Evolutionary conservation across 1,139 yeast genomes (phyloP), one percentile per base, ranked within the genome.

Genomic region (Geotrichum klebahnii): DNA sequence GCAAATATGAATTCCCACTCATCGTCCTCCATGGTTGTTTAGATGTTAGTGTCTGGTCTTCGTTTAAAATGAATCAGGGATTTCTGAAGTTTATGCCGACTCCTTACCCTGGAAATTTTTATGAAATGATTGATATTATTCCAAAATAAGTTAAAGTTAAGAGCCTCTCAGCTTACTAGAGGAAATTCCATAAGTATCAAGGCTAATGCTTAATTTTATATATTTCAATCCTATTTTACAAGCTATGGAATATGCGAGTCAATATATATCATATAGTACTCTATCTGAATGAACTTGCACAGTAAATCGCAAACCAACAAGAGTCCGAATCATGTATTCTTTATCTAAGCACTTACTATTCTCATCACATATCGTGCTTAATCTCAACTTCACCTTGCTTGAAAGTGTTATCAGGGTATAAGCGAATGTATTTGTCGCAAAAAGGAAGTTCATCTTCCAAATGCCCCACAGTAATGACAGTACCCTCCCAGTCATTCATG

Each of bases 391-490:
- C 41, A 14, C 43, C 46, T 19, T 34, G 34, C 24, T 37, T 48
- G 4, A 43, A 16, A 6, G 48, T 23, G 41, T 62, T 59, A 6
- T 46, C 52, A 36, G 54, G 64, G 50, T 34, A 41, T 51, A 80
- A 67, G 41, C 69, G 63, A 34, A 81, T 62, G 57, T 64, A 79
- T 53, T 73, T 72, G 52, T 79, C 76, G 57, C 84, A 79, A 10
- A 65, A 61, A 0, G 87, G 85, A 4, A 83, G 73, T 60, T 83
- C 90, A 34, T 75, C 73, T 9, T 69, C 71, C 28, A 87, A 75
- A 65, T 90, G 97, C 0, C 95, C 95, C 36, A 90, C 85, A 0
- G 83, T 73, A 43, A 90, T 72, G 4, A 84, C 80, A 0, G 95
- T 82, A 1, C 90, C 84, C 3, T 78, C 74, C 73, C 84, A 79